Base-by-base conservation (phyloP, 2,329 filamentous ascomycete species). In the Niveomyces coronatus region DNA sequence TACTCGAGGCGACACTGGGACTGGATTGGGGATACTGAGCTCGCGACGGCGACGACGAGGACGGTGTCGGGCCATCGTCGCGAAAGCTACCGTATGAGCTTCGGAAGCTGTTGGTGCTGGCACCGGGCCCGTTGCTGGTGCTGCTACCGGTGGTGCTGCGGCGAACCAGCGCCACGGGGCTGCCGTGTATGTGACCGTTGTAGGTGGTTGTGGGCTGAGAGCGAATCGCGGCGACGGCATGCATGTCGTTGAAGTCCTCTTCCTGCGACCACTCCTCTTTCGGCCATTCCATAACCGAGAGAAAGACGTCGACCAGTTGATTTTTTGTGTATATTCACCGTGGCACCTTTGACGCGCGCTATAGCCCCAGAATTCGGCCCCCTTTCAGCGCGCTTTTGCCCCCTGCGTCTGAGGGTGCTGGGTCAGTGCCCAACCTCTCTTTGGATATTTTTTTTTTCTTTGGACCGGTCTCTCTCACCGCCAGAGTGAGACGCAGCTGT, bases 1-100 rank as follows among this genome's bases (percentile, higher is more conserved):
- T 19, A 23, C 37, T 40, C 19, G 44, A 44, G 31, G 31, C 38
- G 16, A 26, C 20, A 30, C 41, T 45, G 19, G 44, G 44, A 14
- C 41, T 45, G 11, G 41, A 43, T 18, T 39, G 37, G 10, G n/a
- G 5, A n/a, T 34, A 29, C 9, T 9, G 13, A 14, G 13, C 30
- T 13, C 17, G 30, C 16, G 37, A 5, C 16, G 29, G 30, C 26
- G 39, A 37, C 9, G 27, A 13, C 14, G 37, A 39, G 5, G 23
- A 8, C 6, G 30, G 20, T 11, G 30, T 10, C 11, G 13, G 29
- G 9, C 24, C 29, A 14, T 35, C n/a, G n/a, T n/a, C 23, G 18
- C 20, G 30, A 30, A 34, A 28, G 29, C 35, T 28, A 15, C 20
- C 35, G 24, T 34, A 28, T 17, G 39, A 41, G 23, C 35, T 36